phyloP scores from a whole-genome alignment of 108 stramenopile species.

The Conticribra weissflogii region DNA sequence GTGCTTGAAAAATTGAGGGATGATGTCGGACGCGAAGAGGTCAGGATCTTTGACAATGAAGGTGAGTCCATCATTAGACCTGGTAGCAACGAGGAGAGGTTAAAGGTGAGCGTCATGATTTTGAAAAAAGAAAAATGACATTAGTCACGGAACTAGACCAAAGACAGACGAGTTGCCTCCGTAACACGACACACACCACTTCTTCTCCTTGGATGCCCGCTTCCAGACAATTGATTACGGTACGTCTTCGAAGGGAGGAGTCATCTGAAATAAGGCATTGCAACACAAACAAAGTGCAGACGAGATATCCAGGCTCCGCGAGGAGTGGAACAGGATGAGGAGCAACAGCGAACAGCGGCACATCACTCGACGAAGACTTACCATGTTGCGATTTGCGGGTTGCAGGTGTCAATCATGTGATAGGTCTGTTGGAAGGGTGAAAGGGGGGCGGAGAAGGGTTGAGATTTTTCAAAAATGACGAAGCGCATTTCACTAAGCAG shows the following conservation, averaged over 20 bases:
- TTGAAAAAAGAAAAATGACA: conserved; percentile 6
- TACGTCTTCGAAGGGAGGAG: too few relatives aligned
- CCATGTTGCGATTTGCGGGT: conserved; percentile 70
- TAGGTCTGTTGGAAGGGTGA: conserved; percentile 49
- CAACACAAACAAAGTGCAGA: neutral
- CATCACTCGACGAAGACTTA: conserved; percentile 29
- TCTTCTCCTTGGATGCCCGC: too few relatives aligned
- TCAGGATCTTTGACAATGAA: conserved; percentile 85
- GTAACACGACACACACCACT: too few relatives aligned
- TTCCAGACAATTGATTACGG: too few relatives aligned
- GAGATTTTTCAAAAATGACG: neutral
- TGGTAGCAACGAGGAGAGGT: conserved; percentile 2
- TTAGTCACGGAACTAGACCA: neutral
- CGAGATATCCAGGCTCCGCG: conserved; percentile 11
- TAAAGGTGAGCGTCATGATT: conserved; percentile 13
- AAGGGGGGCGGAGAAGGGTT: neutral
- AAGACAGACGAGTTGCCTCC: too few relatives aligned
- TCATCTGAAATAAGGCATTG: too few relatives aligned
- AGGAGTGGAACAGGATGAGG: conserved; percentile 30
- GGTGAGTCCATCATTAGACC: conserved; percentile 75
- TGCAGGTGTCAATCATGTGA: conserved; percentile 78
- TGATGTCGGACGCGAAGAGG: conserved; percentile 68
- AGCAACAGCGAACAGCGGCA: conserved; percentile 23
- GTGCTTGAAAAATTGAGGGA: conserved; percentile 95
- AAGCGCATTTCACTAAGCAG: neutral